Conservation (phyloP, 108 stramenopile species). For the Aurantiochytrium sp. region DNA sequence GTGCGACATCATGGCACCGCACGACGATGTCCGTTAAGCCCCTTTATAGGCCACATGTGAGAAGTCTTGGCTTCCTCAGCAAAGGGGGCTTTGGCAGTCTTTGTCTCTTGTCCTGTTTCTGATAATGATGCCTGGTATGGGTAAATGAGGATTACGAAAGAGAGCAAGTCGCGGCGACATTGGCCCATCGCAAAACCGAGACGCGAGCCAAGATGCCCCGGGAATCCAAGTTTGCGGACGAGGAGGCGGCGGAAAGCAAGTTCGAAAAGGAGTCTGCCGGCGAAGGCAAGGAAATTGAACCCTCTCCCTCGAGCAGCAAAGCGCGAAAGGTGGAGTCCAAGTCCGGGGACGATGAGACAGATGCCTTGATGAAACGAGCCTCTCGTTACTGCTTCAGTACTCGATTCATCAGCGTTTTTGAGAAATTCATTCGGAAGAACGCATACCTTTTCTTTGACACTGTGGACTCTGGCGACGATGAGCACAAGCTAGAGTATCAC, state of each 20-base stretch:
- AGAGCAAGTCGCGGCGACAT: no score
- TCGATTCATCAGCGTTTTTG: constrained; percentile 19
- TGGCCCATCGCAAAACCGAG: no score
- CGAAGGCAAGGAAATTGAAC: no score
- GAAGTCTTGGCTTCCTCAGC: no score
- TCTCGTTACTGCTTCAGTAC: constrained; percentile 24
- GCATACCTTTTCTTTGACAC: constrained; percentile 22
- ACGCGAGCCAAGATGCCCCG: background rate
- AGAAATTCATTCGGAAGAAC: constrained; percentile 21
- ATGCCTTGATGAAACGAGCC: background rate
- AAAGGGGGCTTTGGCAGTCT: no score
- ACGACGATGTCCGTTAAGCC: no score
- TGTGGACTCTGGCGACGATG: background rate
- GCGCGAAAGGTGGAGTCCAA: background rate
- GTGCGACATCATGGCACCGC: no score
- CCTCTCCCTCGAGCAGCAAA: background rate
- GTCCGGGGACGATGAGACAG: background rate
- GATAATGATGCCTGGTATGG: no score
- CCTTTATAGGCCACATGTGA: no score
- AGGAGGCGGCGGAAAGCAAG: background rate
- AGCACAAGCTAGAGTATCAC: constrained; percentile 27
- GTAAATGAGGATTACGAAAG: no score
- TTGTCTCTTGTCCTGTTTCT: no score
- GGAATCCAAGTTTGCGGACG: background rate
- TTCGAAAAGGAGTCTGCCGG: background rate